These are phyloP conservation scores for Moesziomyces aphidis DNA, from an alignment of 1,284 basidiomycete species.

Conservation along the genomic window DNA sequence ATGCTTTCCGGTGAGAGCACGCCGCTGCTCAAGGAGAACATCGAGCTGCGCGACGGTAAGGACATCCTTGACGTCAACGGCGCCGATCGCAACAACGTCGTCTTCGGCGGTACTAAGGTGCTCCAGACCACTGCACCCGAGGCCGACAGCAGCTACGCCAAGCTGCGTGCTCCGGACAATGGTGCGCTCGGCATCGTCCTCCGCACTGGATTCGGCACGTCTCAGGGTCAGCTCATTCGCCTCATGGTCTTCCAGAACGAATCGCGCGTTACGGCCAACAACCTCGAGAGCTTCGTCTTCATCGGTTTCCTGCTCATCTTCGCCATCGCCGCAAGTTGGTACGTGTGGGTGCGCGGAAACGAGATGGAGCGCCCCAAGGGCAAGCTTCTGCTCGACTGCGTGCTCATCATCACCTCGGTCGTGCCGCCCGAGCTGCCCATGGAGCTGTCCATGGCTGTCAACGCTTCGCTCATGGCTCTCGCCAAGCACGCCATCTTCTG, in stretches of 20 bases:
- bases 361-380: conserved; percentile 66
- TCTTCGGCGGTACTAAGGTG: conserved; percentile 67
- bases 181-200: conserved; percentile 64
- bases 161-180: conserved; percentile 60
- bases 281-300: conserved; percentile 66
- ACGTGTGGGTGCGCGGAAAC: conserved; percentile 64
- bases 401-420: conserved; percentile 67
- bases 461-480: conserved; percentile 76
- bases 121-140: conserved; percentile 63
- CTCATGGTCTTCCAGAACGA: conserved; percentile 68
- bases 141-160: conserved; percentile 39
- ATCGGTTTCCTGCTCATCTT: conserved; percentile 67
- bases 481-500: conserved; percentile 77
- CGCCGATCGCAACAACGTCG: conserved; percentile 64
- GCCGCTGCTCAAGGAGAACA: conserved; percentile 66
- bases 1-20: conserved; percentile 68
- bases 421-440: conserved; percentile 67
- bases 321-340: conserved; percentile 64
- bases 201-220: conserved; percentile 67
- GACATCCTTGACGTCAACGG: conserved; percentile 65
- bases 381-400: conserved; percentile 66
- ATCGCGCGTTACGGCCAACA: conserved; percentile 65
- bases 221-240: conserved; percentile 66
- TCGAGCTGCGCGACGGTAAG: conserved; percentile 61
- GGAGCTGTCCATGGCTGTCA: conserved; percentile 68